phyloP scores from a whole-genome alignment of 495 filamentous ascomycete genomes.

The Hypoxylon rickii region DNA sequence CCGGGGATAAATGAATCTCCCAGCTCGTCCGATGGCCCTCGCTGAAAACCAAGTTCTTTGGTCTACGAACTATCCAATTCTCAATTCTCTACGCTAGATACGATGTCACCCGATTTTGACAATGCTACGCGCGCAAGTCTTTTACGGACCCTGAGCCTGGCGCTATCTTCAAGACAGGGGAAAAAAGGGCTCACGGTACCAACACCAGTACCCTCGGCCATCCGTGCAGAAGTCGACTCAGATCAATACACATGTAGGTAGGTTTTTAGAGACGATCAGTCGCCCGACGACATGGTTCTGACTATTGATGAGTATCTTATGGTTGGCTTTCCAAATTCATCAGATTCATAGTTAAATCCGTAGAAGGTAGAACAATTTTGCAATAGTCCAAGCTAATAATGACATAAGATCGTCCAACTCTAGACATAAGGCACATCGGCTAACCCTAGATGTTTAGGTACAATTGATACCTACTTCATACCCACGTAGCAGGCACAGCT shows the following conservation, averaged over 20 bases:
- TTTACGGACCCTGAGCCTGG: conserved; percentile 6
- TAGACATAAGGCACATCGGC: conserved; percentile 6
- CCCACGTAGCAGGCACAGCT: no score
- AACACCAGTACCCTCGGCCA: no score
- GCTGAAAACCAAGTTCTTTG: not conserved
- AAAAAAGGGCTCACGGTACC: no score
- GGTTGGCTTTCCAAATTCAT: not conserved
- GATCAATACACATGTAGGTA: conserved; percentile 4
- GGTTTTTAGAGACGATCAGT: no score
- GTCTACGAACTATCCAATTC: not conserved
- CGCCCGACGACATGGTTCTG: no score
- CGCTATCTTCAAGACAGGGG: no score
- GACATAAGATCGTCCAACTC: conserved; percentile 26
- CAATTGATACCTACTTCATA: no score
- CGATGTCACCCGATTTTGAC: not conserved
- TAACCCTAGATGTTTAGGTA: no score
- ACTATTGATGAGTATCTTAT: conserved; percentile 13
- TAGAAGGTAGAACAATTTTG: conserved; percentile 13
- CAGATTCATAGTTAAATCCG: conserved; percentile 2
- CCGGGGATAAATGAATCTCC: not conserved
- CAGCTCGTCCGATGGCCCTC: not conserved
- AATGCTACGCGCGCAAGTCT: conserved; percentile 5
- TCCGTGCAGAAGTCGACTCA: conserved; percentile 1
- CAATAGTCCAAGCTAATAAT: conserved; percentile 19
- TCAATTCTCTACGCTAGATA: not conserved